Evolutionary conservation across 192 early-diverging fungal genomes (phyloP).

Genomic region (Coemansia sp.): DNA sequence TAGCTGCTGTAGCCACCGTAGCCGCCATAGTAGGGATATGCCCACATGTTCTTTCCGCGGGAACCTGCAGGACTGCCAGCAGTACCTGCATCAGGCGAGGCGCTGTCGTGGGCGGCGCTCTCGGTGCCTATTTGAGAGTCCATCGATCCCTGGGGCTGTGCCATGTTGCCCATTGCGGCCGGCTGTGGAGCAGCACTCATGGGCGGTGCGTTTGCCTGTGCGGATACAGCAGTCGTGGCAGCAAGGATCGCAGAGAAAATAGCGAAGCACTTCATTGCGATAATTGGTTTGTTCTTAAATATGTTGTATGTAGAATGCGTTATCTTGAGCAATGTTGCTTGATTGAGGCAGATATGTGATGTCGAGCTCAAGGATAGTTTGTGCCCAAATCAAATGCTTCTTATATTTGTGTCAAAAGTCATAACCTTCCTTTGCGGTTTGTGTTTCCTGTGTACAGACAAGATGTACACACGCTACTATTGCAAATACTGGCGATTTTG

Average conservation of each 20-base stretch:
- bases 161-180: conserved; percentile 23
- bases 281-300: not conserved
- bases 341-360: not conserved
- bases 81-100: conserved; percentile 32
- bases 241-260: conserved; percentile 26
- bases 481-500: not conserved
- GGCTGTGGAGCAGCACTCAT: conserved; percentile 33
- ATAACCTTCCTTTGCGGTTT: not conserved
- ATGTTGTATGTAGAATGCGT: not conserved
- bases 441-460: not conserved
- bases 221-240: conserved; percentile 27
- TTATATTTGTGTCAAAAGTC: not conserved
- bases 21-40: conserved; percentile 43
- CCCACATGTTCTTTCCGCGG: conserved; percentile 53
- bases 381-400: not conserved
- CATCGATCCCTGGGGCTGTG: conserved; percentile 10
- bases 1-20: conserved; percentile 32
- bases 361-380: not conserved
- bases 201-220: conserved; percentile 27
- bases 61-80: conserved; percentile 49
- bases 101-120: conserved; percentile 17
- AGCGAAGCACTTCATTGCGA: conserved; percentile 44
- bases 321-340: not conserved
- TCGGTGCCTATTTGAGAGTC: conserved; percentile 35
- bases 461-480: not conserved